These are phyloP conservation scores for Scenedesmus sp. DNA, from an alignment of 163 green algal species.

Conservation along the genomic window DNA sequence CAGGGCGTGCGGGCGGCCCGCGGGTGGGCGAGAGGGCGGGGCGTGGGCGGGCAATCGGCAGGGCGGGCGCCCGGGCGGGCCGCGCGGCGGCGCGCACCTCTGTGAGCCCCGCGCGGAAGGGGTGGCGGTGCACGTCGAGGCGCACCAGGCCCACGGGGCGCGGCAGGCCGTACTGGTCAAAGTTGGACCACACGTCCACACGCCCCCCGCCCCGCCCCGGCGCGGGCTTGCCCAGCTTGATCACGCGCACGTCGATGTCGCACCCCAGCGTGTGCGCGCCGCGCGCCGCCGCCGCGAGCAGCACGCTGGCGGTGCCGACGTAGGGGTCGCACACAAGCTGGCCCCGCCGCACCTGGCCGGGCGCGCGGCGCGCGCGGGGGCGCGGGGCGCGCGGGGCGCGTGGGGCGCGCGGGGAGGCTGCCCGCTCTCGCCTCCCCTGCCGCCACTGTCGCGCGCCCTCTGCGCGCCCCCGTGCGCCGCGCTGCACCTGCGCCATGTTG, in stretches of 20 bases:
- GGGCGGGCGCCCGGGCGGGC: neutral
- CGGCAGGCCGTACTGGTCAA: constrained; percentile 84
- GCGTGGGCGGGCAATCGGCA: too few relatives aligned
- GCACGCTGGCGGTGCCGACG: constrained; percentile 91
- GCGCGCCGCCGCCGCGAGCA: constrained; percentile 83
- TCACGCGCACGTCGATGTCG: constrained; percentile 94
- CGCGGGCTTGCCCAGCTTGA: constrained; percentile 53
- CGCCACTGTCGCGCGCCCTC: too few relatives aligned
- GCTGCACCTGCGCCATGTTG: constrained; percentile 80
- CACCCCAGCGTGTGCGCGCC: constrained; percentile 82
- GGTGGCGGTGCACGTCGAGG: constrained; percentile 78
- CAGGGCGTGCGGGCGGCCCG: neutral
- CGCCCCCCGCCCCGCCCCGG: constrained; percentile 31
- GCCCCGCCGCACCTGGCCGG: constrained; percentile 64
- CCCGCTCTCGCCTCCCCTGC: too few relatives aligned
- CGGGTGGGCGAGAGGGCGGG: neutral
- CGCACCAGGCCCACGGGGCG: constrained; percentile 81
- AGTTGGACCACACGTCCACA: constrained; percentile 88
- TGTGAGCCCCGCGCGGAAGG: constrained; percentile 66
- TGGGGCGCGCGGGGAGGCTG: too few relatives aligned
- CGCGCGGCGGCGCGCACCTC: constrained; percentile 47
- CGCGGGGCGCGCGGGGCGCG: too few relatives aligned
- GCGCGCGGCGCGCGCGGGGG: neutral
- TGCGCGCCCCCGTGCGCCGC: too few relatives aligned
- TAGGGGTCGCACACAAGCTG: constrained; percentile 92